Percentiles rank a stretch among this genome's conserved stretches.
Evolutionary conservation across 148 eudicot genomes (phyloP).

Genomic region (Agrostemma githago): DNA sequence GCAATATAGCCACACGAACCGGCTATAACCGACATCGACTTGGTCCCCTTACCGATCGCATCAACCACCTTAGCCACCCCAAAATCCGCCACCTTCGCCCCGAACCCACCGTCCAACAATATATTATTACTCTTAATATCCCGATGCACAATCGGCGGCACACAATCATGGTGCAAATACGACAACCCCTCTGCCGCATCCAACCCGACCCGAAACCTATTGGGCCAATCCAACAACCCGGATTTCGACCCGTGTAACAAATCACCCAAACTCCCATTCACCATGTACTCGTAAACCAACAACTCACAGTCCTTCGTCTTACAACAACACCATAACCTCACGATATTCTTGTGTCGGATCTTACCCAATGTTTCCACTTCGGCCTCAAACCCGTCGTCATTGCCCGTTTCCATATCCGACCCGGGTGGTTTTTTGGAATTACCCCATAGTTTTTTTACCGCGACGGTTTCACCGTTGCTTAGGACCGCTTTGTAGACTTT

Average conservation of each 20-base stretch:
- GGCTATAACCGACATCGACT: conserved; percentile 93
- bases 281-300: conserved; percentile 90
- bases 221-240: conserved; percentile 81
- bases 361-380: conserved; percentile 90
- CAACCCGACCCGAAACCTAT: conserved; percentile 59
- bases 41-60: conserved; percentile 49
- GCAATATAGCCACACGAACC: conserved; percentile 98
- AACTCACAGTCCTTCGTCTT: conserved; percentile 59
- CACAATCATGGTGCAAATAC: conserved; percentile 92
- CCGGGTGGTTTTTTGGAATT: conserved; percentile 32
- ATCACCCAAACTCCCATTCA: conserved; percentile 94
- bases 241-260: conserved; percentile 68
- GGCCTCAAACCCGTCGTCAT: conserved; percentile 67
- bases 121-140: conserved; percentile 87
- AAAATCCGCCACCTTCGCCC: conserved; percentile 91
- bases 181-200: conserved; percentile 94
- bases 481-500: conserved; percentile 87
- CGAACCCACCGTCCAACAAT: conserved; percentile 65
- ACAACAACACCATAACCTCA: conserved; percentile 92
- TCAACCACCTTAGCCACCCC: conserved; percentile 88
- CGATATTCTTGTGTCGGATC: conserved; percentile 91
- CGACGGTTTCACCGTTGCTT: conserved; percentile 72
- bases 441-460: conserved; percentile 74
- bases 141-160: conserved; percentile 83
- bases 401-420: conserved; percentile 12